Percentiles rank a stretch among this genome's conserved stretches.
These are phyloP conservation scores for Rutstroemia sp. DNA, from an alignment of 2,329 filamentous ascomycete species.

Conservation along the genomic window DNA sequence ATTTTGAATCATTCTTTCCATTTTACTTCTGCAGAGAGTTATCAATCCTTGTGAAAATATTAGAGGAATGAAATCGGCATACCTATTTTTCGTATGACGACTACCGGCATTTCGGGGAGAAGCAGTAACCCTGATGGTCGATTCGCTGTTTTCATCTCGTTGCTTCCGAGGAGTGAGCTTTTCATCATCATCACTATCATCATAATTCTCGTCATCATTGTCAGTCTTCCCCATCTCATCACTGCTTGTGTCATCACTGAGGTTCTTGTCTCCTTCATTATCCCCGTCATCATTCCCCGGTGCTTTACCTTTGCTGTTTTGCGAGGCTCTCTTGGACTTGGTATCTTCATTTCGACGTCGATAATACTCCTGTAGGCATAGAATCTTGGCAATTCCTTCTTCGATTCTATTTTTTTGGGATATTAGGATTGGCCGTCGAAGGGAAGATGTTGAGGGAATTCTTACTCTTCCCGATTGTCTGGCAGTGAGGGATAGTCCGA, in stretches of 20 bases:
- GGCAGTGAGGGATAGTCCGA: background rate
- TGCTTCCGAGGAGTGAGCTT: background rate
- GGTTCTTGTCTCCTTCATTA: background rate
- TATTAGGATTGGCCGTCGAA: background rate
- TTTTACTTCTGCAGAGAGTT: background rate
- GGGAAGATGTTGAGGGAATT: too few relatives aligned
- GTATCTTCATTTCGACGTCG: background rate
- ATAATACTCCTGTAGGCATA: conserved; percentile 1
- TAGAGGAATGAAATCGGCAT: background rate
- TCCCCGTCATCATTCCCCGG: background rate
- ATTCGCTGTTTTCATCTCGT: background rate
- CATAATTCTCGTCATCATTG: background rate
- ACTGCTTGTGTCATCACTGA: background rate
- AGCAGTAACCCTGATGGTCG: background rate
- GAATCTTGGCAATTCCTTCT: background rate
- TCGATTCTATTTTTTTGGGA: background rate
- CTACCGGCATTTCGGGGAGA: background rate
- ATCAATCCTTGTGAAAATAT: background rate
- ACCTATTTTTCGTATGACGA: background rate
- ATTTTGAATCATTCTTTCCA: background rate
- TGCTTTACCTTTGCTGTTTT: background rate
- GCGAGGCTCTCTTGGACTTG: background rate
- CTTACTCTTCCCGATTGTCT: background rate
- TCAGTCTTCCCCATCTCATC: background rate
- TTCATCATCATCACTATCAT: background rate